Evolutionary conservation across 164 flowering plant genomes (phyloP).

Genomic region (Berberis thunbergii): DNA sequence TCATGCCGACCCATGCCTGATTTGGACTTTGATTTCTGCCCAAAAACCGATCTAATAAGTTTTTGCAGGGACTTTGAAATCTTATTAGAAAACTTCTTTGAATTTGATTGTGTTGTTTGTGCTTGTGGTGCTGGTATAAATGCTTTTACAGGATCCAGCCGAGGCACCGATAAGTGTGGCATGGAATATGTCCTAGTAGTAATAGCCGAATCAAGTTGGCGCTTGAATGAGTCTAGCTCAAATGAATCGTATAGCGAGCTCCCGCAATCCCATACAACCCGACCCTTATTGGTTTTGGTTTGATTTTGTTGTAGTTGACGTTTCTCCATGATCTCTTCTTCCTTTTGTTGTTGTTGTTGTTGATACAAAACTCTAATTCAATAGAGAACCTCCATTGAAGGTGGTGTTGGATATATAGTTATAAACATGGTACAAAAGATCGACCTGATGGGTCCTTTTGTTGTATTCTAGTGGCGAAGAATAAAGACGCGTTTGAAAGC

Average conservation of each 20-base stretch:
- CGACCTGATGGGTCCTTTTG: too few species aligned
- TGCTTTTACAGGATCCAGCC: neutral
- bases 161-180: slow-evolving; percentile 42
- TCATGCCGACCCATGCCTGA: neutral
- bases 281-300: slow-evolving; percentile 3
- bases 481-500: too few species aligned
- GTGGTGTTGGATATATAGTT: too few species aligned
- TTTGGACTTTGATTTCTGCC: slow-evolving; percentile 11
- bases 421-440: too few species aligned
- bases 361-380: neutral
- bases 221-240: slow-evolving; percentile 78
- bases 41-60: slow-evolving; percentile 43
- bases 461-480: too few species aligned
- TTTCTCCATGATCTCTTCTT: neutral
- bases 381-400: too few species aligned
- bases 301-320: neutral
- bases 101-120: neutral
- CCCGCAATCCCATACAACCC: slow-evolving; percentile 69
- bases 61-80: slow-evolving; percentile 52
- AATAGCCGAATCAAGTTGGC: slow-evolving; percentile 76
- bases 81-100: slow-evolving; percentile 22
- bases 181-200: slow-evolving; percentile 56
- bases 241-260: slow-evolving; percentile 89
- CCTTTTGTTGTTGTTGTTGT: neutral
- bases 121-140: slow-evolving; percentile 15